Evolutionary conservation across 495 filamentous ascomycete species (phyloP).

Genomic region (Penicillium egyptiacum): DNA sequence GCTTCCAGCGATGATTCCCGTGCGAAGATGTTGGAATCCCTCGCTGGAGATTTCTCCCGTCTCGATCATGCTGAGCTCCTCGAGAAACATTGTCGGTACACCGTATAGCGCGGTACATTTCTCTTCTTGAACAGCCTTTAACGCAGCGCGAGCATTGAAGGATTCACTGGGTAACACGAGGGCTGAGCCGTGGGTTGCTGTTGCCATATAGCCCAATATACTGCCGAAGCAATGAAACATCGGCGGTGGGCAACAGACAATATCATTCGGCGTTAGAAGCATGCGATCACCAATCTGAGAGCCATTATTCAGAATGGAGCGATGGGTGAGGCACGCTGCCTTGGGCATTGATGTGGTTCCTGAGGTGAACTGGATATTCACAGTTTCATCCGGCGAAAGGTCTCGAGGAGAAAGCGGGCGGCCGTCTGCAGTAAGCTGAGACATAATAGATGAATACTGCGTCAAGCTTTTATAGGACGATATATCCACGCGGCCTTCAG

Average conservation of each 20-base stretch:
- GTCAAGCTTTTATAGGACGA: constrained; percentile 48
- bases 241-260: constrained; percentile 83
- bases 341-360: constrained; percentile 90
- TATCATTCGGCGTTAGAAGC: constrained; percentile 68
- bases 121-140: constrained; percentile 72
- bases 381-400: constrained; percentile 67
- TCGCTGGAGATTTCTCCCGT: constrained; percentile 49
- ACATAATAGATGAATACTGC: constrained; percentile 48
- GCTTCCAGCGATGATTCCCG: constrained; percentile 89
- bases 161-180: constrained; percentile 87
- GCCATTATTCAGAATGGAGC: constrained; percentile 87
- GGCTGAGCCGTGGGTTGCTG: constrained; percentile 77
- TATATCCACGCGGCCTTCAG: constrained; percentile 55
- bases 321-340: constrained; percentile 85
- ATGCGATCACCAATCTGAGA: constrained; percentile 78
- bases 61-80: constrained; percentile 74
- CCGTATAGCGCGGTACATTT: constrained; percentile 84
- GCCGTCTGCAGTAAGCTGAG: constrained; percentile 53
- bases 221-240: constrained; percentile 93
- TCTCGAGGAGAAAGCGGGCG: constrained; percentile 38
- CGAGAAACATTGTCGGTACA: constrained; percentile 94
- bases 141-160: constrained; percentile 74
- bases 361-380: constrained; percentile 97
- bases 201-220: constrained; percentile 92
- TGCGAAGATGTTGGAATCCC: constrained; percentile 71